phyloP scores from a whole-genome alignment of 192 early-diverging fungal species.

The Backusella luteola region DNA sequence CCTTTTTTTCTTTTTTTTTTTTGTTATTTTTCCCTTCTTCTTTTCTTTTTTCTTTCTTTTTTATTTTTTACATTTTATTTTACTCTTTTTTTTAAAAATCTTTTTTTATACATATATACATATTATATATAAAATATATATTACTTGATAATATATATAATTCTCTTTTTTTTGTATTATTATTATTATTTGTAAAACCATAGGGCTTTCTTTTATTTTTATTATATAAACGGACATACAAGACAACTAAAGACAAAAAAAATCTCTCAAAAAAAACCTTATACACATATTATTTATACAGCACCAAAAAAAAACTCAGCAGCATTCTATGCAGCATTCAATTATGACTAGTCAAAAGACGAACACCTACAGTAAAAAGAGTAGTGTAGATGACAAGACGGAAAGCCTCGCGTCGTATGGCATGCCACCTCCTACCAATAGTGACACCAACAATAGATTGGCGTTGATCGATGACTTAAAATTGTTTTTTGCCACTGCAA shows the following conservation, averaged over 20 bases:
- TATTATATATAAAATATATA: constrained; percentile 10
- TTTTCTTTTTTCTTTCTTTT: constrained; percentile 8
- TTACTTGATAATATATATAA: neutral
- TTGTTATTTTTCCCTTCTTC: constrained; percentile 7
- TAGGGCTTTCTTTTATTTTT: constrained; percentile 13
- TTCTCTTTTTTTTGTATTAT: neutral
- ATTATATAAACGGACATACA: constrained; percentile 14
- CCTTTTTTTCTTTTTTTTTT: constrained; percentile 16
- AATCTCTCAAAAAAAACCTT: neutral
- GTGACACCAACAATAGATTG: constrained; percentile 21
- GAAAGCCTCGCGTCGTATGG: constrained; percentile 1
- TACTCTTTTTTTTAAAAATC: neutral
- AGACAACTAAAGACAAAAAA: constrained; percentile 11
- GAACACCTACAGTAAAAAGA: constrained; percentile 8
- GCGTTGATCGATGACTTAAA: constrained; percentile 48
- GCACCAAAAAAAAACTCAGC: neutral
- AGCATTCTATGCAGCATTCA: constrained; percentile 12
- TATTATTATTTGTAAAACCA: neutral
- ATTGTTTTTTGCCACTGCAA: constrained; percentile 67
- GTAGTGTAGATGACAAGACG: constrained; percentile 3
- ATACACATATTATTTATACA: neutral
- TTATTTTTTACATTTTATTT: constrained; percentile 13
- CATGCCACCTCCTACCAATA: constrained; percentile 26
- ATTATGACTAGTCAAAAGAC: constrained; percentile 15
- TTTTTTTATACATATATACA: neutral